Evolutionary conservation across 768 basidiomycete genomes (phyloP).

Genomic region (Serendipita sp.): DNA sequence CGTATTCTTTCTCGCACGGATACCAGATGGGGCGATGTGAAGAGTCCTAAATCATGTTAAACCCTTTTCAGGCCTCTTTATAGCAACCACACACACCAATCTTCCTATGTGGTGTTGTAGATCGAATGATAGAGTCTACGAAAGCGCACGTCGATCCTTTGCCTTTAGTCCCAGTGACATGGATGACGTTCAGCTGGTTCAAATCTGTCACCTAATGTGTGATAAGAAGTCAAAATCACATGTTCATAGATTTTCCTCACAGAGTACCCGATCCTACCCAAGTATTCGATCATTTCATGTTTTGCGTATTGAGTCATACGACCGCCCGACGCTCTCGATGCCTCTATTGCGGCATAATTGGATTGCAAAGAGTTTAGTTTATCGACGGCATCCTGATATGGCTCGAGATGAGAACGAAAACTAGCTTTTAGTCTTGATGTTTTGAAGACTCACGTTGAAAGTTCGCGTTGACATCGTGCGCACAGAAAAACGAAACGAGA

Average conservation of each 20-base stretch:
- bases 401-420: neutral
- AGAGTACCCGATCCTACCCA: conserved; percentile 68
- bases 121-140: conserved; percentile 68
- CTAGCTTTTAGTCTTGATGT: neutral
- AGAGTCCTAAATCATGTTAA: conserved; percentile 45
- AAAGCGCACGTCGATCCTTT: conserved; percentile 97
- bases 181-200: conserved; percentile 79
- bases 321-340: conserved; percentile 57
- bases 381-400: conserved; percentile 41
- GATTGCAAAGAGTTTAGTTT: conserved; percentile 69
- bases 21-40: conserved; percentile 92
- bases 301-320: conserved; percentile 48
- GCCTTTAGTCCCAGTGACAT: conserved; percentile 95
- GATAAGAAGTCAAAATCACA: neutral
- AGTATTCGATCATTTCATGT: conserved; percentile 80
- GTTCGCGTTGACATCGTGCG: conserved; percentile 43
- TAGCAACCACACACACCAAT: conserved; percentile 38
- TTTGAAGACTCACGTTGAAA: conserved; percentile 24
- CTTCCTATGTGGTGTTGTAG: conserved; percentile 55
- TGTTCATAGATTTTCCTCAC: conserved; percentile 28
- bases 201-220: conserved; percentile 56
- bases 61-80: neutral
- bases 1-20: conserved; percentile 92
- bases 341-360: conserved; percentile 85
- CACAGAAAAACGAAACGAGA: conserved; percentile 7